Base-by-base conservation (phyloP, 768 basidiomycete species). In the Pleurotus platypus region DNA sequence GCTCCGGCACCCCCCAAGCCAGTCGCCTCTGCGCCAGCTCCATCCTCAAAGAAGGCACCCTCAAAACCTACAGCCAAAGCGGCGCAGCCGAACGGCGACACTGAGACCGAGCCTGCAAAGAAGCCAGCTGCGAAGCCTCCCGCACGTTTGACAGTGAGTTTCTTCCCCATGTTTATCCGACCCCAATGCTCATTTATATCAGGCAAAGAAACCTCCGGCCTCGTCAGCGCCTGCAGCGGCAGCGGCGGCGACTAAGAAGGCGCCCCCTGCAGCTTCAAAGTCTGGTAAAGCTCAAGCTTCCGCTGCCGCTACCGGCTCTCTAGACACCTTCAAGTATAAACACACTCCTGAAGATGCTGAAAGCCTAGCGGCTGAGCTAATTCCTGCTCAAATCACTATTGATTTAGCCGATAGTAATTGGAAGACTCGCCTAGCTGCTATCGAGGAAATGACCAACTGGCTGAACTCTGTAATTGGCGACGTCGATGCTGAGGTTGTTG, bases 271-370 rank as follows among this genome's bases (percentile, higher is more conserved):
- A 27, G 69, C 73, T 4, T 62, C 74, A 5, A 90, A 88, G 63
- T 27, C 42, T 37, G 57, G 53, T 2, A 18, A 43, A 27, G 40
- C 30, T 64, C 79, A 24, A 69, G 42, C 73, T 38, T 73, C 82
- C 2, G 61, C 83, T 0, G 71, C 79, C 4, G 72, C 83, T 5
- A 73, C 81, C 2, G 79, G 82, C 49, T 68, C 76, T 9, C 77
- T 92, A 3, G 96, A 98, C 66, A 80, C 86, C 1, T 89, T 98
- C 73, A 97, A 96, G 69, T 98, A 86, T 72, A 92, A 86, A 62
- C 92, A 92, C 65, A 87, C 86, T 0, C 84, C 92, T 0, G 97
- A 99, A 72, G 94, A 97, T 63, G 95, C 96, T 4, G 94, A 97
- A 42, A 81, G 74, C 13, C 78, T 91, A 49, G 90, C 90, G 35